Evolutionary conservation across 1,284 basidiomycete genomes (phyloP).

Genomic region (Naganishia sp.): DNA sequence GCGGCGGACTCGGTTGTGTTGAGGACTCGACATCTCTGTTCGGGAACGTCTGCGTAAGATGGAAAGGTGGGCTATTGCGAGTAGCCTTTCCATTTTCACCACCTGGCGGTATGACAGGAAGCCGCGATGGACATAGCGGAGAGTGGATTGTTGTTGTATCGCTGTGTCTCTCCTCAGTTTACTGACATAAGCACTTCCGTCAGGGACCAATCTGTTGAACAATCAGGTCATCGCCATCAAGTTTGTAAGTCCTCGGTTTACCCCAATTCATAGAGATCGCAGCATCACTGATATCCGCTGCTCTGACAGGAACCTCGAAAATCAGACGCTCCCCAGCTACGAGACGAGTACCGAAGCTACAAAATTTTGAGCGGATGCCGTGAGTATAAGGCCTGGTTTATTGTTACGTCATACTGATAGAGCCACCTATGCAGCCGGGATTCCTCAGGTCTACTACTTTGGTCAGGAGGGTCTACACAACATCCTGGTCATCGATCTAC

Average conservation of each 20-base stretch:
- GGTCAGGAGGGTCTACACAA: conserved; percentile 97
- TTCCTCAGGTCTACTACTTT: conserved; percentile 96
- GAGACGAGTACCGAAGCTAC: conserved; percentile 96
- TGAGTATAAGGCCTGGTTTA: conserved; percentile 58
- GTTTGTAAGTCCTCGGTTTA: conserved; percentile 67
- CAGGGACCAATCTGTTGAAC: conserved; percentile 91
- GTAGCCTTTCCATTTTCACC: no score
- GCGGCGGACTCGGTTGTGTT: background rate
- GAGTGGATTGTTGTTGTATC: background rate
- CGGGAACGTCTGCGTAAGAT: no score
- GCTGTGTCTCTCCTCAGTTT: background rate
- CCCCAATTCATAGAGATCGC: background rate
- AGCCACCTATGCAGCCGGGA: conserved; percentile 63
- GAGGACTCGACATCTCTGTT: background rate
- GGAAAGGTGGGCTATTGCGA: no score
- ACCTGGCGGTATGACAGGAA: background rate
- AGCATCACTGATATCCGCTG: background rate
- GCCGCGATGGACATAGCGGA: background rate
- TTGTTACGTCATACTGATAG: conserved; percentile 15
- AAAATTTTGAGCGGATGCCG: conserved; percentile 89
- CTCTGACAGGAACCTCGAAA: conserved; percentile 82
- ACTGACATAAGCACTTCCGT: background rate
- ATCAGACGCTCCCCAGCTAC: conserved; percentile 90
- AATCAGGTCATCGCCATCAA: conserved; percentile 96
- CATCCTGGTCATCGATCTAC: conserved; percentile 91